A percentile compares a stretch with the other conserved stretches of the same genome.
Evolutionary conservation across 352 stramenopile genomes (phyloP).

Genomic region (Globisporangium spinosum): DNA sequence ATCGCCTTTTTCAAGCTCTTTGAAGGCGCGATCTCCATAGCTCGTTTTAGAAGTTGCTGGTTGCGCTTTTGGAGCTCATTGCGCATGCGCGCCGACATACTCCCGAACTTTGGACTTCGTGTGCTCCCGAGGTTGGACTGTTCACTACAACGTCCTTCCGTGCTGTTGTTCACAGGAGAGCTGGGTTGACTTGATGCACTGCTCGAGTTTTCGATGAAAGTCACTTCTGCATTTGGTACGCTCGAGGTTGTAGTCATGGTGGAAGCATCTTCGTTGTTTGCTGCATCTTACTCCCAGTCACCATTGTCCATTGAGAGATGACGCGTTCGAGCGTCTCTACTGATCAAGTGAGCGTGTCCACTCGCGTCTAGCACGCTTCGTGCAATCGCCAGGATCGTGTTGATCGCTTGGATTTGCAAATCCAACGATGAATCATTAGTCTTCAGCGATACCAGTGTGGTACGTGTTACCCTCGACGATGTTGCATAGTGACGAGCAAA

Average conservation of each 20-base stretch:
- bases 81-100: slow-evolving; percentile 67
- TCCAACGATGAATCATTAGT: slow-evolving; percentile 40
- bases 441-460: slow-evolving; percentile 21
- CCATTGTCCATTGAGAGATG: slow-evolving; percentile 82
- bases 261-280: slow-evolving; percentile 15
- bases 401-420: slow-evolving; percentile 66
- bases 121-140: background rate
- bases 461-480: slow-evolving; percentile 56
- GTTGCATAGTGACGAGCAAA: slow-evolving; percentile 66
- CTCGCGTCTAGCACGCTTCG: slow-evolving; percentile 86
- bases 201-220: background rate
- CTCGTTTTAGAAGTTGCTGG: slow-evolving; percentile 73
- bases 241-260: background rate
- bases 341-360: slow-evolving; percentile 84
- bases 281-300: slow-evolving; percentile 82
- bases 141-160: background rate
- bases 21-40: slow-evolving; percentile 71
- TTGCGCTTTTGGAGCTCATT: slow-evolving; percentile 84
- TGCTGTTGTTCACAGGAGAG: background rate
- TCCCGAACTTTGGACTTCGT: slow-evolving; percentile 36
- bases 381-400: slow-evolving; percentile 67
- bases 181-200: slow-evolving; percentile 3
- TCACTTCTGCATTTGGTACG: background rate
- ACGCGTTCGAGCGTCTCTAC: slow-evolving; percentile 64
- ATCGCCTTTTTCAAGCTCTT: slow-evolving; percentile 88